phyloP scores from a whole-genome alignment of 352 stramenopile genomes.

The Peronospora destructor region DNA sequence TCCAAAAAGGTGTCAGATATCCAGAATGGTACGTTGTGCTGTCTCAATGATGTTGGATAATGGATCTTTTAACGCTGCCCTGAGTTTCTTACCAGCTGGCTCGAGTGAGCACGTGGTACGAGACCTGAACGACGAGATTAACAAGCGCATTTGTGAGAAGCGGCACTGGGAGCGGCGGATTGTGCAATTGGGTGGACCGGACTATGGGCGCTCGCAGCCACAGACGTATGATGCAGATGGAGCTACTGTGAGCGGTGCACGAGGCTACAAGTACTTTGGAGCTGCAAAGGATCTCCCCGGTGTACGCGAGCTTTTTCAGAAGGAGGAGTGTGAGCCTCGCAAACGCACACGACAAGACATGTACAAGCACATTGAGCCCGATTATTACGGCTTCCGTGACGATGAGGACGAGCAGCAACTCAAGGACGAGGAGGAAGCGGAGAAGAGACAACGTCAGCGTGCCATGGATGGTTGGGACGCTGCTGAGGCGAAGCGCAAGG shows the following conservation, averaged over 20 bases:
- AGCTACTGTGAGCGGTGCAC: constrained; percentile 46
- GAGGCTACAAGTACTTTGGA: constrained; percentile 96
- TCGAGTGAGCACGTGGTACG: constrained; percentile 93
- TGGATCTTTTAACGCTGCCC: neutral
- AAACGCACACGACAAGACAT: constrained; percentile 78
- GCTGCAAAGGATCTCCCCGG: constrained; percentile 93
- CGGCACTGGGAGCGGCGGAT: constrained; percentile 83
- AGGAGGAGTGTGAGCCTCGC: constrained; percentile 53
- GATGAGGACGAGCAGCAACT: constrained; percentile 56
- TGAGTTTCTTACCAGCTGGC: constrained; percentile 42
- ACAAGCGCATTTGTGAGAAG: constrained; percentile 95
- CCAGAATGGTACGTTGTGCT: constrained; percentile 81
- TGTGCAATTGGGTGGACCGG: constrained; percentile 84
- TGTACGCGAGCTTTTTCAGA: constrained; percentile 92
- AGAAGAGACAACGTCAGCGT: constrained; percentile 40
- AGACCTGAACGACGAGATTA: constrained; percentile 98
- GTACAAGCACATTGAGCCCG: constrained; percentile 85
- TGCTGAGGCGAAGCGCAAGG: constrained; percentile 35
- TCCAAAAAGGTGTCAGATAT: constrained; percentile 93
- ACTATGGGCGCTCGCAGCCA: constrained; percentile 84
- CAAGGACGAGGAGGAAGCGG: constrained; percentile 37
- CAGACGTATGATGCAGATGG: constrained; percentile 77
- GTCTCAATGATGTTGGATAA: neutral
- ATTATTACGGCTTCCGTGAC: constrained; percentile 77
- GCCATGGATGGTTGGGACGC: constrained; percentile 53